phyloP scores from a whole-genome alignment of 2,329 filamentous ascomycete species.

The Parastagonospora avenae region DNA sequence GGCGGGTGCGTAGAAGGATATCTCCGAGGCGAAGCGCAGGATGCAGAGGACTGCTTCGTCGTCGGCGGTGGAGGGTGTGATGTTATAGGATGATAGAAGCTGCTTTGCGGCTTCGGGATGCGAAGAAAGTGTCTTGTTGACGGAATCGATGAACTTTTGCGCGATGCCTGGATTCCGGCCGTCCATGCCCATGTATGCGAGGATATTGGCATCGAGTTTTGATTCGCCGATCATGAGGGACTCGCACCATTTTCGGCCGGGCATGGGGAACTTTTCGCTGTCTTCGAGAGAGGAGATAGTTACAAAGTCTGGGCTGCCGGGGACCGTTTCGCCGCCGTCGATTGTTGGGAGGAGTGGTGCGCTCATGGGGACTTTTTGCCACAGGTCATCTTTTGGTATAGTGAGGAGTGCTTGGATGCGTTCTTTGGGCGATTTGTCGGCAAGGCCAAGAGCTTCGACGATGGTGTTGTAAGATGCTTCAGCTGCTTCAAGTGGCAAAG shows the following conservation, averaged over 20 bases:
- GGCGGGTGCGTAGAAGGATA: conserved; percentile 53
- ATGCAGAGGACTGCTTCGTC: conserved; percentile 50
- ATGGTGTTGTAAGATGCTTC: conserved; percentile 52
- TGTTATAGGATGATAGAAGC: conserved; percentile 49
- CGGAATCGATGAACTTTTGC: conserved; percentile 40
- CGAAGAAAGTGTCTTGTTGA: conserved; percentile 34
- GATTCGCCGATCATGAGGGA: conserved; percentile 57
- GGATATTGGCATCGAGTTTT: conserved; percentile 50
- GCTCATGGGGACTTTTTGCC: conserved; percentile 47
- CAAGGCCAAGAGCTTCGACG: conserved; percentile 48
- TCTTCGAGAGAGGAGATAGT: conserved; percentile 31
- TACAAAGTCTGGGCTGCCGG: conserved; percentile 32
- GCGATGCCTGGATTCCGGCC: conserved; percentile 37
- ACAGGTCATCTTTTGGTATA: conserved; percentile 49
- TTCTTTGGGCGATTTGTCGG: conserved; percentile 44
- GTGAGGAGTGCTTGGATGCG: conserved; percentile 50
- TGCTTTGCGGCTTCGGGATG: conserved; percentile 22
- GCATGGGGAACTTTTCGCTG: conserved; percentile 31
- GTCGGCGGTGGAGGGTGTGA: conserved; percentile 45
- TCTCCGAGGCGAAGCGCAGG: conserved; percentile 53
- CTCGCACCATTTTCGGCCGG: conserved; percentile 53
- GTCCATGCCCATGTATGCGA: conserved; percentile 31
- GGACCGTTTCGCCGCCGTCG: conserved; percentile 52
- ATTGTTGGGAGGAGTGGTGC: conserved; percentile 46
- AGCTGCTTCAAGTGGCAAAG: conserved; percentile 45